Percentiles rank a stretch among this genome's conserved stretches.
These are phyloP conservation scores for Breynia disticha DNA, from an alignment of 441 rosid genomes.

Conservation along the genomic window DNA sequence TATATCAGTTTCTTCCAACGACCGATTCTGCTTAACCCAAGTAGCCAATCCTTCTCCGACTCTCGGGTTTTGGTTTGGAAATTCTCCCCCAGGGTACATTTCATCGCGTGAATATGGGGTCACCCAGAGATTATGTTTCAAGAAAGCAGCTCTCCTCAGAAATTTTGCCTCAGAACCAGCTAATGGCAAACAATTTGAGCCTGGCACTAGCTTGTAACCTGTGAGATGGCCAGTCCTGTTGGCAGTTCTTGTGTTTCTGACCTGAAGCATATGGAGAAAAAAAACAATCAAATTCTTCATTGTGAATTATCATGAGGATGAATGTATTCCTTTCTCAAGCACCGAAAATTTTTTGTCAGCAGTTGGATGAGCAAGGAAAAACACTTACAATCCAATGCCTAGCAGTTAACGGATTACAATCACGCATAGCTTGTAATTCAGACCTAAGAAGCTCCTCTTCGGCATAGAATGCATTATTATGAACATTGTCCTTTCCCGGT, in stretches of 20 bases:
- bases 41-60: conserved; percentile 74
- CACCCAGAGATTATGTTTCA: conserved; percentile 85
- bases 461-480: conserved; percentile 81
- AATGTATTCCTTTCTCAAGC: neutral
- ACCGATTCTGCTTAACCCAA: conserved; percentile 77
- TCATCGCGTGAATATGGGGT: conserved; percentile 60
- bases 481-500: conserved; percentile 74
- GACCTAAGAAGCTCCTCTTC: conserved; percentile 63
- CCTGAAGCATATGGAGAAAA: conserved; percentile 26
- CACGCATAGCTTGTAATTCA: conserved; percentile 72
- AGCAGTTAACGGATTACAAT: conserved; percentile 70
- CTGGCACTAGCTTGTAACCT: conserved; percentile 78
- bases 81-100: conserved; percentile 87
- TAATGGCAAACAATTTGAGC: conserved; percentile 75
- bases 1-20: conserved; percentile 68
- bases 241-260: conserved; percentile 79
- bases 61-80: conserved; percentile 89
- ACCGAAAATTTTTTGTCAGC: neutral
- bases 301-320: neutral
- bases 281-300: neutral
- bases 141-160: conserved; percentile 80
- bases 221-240: conserved; percentile 84
- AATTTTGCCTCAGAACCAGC: conserved; percentile 77
- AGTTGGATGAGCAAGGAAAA: neutral
- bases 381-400: conserved; percentile 83